These are phyloP conservation scores for Nemania sp. DNA, from an alignment of 2,329 filamentous ascomycete genomes.

Conservation along the genomic window DNA sequence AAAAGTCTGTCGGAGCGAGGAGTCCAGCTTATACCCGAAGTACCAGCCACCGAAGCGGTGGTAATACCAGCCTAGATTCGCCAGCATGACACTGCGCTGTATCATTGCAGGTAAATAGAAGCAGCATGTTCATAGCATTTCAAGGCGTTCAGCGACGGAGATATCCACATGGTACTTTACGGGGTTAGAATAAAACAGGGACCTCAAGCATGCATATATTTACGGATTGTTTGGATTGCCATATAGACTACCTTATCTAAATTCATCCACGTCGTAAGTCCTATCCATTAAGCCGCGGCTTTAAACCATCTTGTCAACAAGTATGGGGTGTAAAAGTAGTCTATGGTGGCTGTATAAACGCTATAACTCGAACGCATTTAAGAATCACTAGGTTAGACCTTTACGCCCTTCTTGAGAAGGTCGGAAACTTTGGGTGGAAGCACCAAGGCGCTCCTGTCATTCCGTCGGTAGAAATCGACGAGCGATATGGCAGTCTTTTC, in stretches of 20 bases:
- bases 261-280: not conserved
- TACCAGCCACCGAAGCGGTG: slow-evolving; percentile 20
- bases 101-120: too few relatives aligned
- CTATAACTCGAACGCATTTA: not conserved
- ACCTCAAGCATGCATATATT: slow-evolving; percentile 9
- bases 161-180: slow-evolving; percentile 16
- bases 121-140: slow-evolving; percentile 29
- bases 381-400: slow-evolving; percentile 46
- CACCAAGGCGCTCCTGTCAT: slow-evolving; percentile 82
- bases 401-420: slow-evolving; percentile 64
- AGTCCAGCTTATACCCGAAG: slow-evolving; percentile 22
- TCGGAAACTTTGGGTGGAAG: slow-evolving; percentile 91
- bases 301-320: slow-evolving; percentile 8
- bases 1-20: slow-evolving; percentile 41
- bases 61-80: slow-evolving; percentile 25
- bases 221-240: not conserved
- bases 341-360: not conserved
- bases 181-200: not conserved
- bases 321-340: not conserved
- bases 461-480: slow-evolving; percentile 88
- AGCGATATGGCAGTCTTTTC: slow-evolving; percentile 84
- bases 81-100: too few relatives aligned
- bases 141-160: slow-evolving; percentile 28
- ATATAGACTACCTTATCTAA: not conserved
- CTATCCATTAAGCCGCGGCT: not conserved